Evolutionary conservation across 2,329 filamentous ascomycete species (phyloP), one percentile per base, ranked within the genome.

Genomic region (Pseudogymnoascus sp.): DNA sequence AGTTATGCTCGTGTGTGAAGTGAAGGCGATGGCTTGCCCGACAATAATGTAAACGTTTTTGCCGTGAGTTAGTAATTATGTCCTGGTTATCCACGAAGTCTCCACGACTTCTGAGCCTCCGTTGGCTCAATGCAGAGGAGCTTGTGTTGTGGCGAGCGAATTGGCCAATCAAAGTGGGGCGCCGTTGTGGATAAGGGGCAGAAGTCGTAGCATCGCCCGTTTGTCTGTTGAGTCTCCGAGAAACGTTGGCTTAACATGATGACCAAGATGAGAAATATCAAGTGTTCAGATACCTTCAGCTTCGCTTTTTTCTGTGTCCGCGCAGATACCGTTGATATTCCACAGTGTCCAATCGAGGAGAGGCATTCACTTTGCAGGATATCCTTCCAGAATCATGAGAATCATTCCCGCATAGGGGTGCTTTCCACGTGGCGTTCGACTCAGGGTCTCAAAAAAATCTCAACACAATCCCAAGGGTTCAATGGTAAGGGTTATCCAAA

Each of bases 81-180:
- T 56, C 50, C 50, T 56, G 50, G 28, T 56, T 56, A 56, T 56
- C 28, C 28, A 34, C n/a, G 50, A 56, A 25, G 28, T 56, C 21
- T 56, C 50, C 28, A 56, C 50, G 50, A 56, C 50, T 56, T 56
- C 28, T 56, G n/a, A 5, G 50, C 50, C 50, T 56, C 50, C 16
- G 28, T 34, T 34, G 28, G 50, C 50, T 56, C 50, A 36, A 56
- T 56, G 50, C 10, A 56, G 50, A 56, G 28, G n/a, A 56, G 50
- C 50, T 56, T 36, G 50, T 34, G 50, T 14, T 36, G 50, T 56
- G 50, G 50, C 50, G 50, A 56, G n/a, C 28, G 28, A 56, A 56
- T 56, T 56, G 50, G 28, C 50, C 50, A 56, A 56, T 56, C 50
- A 56, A 56, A 56, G 50, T 21, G 28, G 50, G 50, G 50, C 50